Percentiles rank a stretch among this genome's conserved stretches.
These are phyloP conservation scores for Cryoendolithus antarcticus DNA, from an alignment of 2,329 filamentous ascomycete genomes.

Conservation along the genomic window DNA sequence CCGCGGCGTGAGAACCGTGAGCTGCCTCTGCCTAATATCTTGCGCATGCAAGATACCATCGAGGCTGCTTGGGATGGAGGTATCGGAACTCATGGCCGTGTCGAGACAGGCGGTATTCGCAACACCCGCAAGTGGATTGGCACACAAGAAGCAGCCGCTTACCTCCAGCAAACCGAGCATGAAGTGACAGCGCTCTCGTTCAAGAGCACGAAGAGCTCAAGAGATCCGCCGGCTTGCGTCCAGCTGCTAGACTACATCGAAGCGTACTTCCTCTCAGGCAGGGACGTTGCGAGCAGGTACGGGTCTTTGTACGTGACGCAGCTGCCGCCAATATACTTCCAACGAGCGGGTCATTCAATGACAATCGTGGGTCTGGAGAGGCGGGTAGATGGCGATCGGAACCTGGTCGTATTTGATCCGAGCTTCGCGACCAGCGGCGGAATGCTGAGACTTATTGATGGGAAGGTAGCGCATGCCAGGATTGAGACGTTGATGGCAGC, in stretches of 20 bases:
- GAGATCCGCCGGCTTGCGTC: slow-evolving; percentile 37
- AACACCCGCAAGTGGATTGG: slow-evolving; percentile 94
- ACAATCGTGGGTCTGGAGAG: slow-evolving; percentile 79
- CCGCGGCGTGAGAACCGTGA: slow-evolving; percentile 8
- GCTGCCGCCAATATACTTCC: slow-evolving; percentile 78
- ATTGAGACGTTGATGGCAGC: slow-evolving; percentile 47
- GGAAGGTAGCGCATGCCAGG: slow-evolving; percentile 24
- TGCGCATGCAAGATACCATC: slow-evolving; percentile 74
- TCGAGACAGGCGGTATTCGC: slow-evolving; percentile 75
- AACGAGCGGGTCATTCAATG: slow-evolving; percentile 81
- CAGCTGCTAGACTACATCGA: slow-evolving; percentile 57
- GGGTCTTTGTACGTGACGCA: slow-evolving; percentile 58
- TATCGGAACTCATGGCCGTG: slow-evolving; percentile 60
- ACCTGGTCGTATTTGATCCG: slow-evolving; percentile 79
- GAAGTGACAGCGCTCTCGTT: slow-evolving; percentile 40
- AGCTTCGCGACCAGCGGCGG: slow-evolving; percentile 59
- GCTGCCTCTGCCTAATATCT: slow-evolving; percentile 53
- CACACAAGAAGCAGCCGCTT: slow-evolving; percentile 75
- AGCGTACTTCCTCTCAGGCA: slow-evolving; percentile 54
- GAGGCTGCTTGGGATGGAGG: slow-evolving; percentile 80
- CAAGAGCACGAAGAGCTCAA: slow-evolving; percentile 23
- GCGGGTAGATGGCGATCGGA: slow-evolving; percentile 48
- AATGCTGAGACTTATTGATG: slow-evolving; percentile 48
- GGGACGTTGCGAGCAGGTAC: slow-evolving; percentile 34
- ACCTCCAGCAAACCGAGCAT: slow-evolving; percentile 56